A percentile compares a stretch with the other conserved stretches of the same genome.
These are phyloP conservation scores for Geotrichum aggregatum DNA, from an alignment of 1,139 yeast species.

Conservation along the genomic window DNA sequence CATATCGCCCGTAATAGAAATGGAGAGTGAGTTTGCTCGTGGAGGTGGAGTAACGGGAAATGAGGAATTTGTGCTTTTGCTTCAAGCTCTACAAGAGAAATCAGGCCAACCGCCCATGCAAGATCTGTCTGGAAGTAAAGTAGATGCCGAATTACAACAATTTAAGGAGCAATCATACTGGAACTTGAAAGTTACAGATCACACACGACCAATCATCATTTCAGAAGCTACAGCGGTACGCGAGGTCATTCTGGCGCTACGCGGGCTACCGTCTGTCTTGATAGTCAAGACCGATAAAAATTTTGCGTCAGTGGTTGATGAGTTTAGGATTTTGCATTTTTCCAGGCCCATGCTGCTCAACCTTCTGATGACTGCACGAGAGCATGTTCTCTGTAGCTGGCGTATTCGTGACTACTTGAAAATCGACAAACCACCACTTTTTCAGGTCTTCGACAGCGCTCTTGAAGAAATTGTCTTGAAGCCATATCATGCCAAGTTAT, in stretches of 20 bases:
- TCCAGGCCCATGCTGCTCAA: constrained; percentile 6
- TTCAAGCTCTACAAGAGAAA: constrained; percentile 2
- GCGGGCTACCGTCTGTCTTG: constrained; percentile 8
- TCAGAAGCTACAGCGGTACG: constrained; percentile 12
- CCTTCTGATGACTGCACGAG: neutral
- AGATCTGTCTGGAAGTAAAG: constrained; percentile 9
- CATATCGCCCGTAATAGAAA: neutral
- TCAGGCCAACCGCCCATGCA: neutral
- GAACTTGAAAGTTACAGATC: constrained; percentile 4
- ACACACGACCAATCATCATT: constrained; percentile 2
- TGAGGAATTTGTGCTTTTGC: neutral
- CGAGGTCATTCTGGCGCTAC: constrained; percentile 8
- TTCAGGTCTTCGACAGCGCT: constrained; percentile 13
- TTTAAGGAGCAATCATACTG: constrained; percentile 13
- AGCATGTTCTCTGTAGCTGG: neutral
- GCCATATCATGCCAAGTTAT: neutral
- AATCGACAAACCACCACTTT: neutral
- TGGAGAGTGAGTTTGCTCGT: no score
- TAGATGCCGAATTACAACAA: constrained; percentile 11
- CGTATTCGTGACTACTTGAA: constrained; percentile 4
- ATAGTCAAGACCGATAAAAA: constrained; percentile 1
- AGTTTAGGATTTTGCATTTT: constrained; percentile 11
- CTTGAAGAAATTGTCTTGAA: constrained; percentile 3
- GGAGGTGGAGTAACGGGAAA: neutral
- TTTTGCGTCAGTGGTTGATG: neutral